Evolutionary conservation across 805 yeast species (phyloP).

Genomic region (Candida verbasci): DNA sequence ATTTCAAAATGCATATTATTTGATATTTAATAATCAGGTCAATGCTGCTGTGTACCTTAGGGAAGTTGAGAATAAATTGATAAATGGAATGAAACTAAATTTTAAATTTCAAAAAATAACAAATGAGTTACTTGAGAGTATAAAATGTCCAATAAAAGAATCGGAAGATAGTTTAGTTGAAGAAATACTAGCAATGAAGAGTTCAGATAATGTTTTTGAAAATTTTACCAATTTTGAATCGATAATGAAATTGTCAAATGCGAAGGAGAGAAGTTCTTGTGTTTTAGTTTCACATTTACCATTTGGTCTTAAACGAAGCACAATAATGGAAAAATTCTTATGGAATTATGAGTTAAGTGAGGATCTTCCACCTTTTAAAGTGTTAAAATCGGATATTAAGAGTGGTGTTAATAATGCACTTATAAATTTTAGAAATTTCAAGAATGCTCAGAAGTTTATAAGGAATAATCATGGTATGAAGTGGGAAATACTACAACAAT

Average conservation of each 20-base stretch:
- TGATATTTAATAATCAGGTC: slow-evolving; percentile 43
- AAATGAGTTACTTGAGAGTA: not conserved
- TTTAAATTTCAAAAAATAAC: slow-evolving; percentile 5
- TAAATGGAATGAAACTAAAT: slow-evolving; percentile 39
- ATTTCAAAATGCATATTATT: slow-evolving; percentile 47
- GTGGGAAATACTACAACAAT: slow-evolving; percentile 24
- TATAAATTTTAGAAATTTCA: slow-evolving; percentile 40
- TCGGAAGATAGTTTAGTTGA: not conserved
- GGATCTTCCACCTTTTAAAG: slow-evolving; percentile 16
- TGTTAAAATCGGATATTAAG: slow-evolving; percentile 22
- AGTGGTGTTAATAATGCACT: slow-evolving; percentile 25
- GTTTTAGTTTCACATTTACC: slow-evolving; percentile 48
- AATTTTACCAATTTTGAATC: slow-evolving; percentile 8
- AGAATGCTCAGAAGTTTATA: slow-evolving; percentile 49
- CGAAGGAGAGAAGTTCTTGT: slow-evolving; percentile 17
- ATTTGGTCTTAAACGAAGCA: slow-evolving; percentile 28
- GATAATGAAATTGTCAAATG: slow-evolving; percentile 16
- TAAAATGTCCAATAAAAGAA: not conserved
- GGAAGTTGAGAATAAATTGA: slow-evolving; percentile 44
- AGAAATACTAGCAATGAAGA: not conserved
- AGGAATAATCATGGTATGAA: slow-evolving; percentile 49
- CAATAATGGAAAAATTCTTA: slow-evolving; percentile 32
- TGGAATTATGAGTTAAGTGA: slow-evolving; percentile 47
- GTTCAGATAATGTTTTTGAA: not conserved
- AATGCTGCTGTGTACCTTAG: slow-evolving; percentile 50